A percentile compares a stretch with the other conserved stretches of the same genome.
Conservation (phyloP, 306 rosid species). For the Argentina anserina region DNA sequence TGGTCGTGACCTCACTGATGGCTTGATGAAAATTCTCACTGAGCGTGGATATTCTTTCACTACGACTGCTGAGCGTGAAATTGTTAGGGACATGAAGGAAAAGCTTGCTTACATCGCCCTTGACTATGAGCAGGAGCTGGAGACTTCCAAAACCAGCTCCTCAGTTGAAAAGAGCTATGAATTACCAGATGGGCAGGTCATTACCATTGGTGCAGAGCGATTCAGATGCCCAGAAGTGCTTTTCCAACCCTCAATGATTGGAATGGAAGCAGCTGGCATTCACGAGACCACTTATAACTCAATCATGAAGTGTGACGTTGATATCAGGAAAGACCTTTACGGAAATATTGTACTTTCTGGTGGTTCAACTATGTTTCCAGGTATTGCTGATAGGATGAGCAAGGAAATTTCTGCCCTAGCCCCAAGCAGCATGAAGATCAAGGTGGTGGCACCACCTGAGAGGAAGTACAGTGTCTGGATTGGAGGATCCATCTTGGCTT, state of each 20-base stretch:
- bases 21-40: conserved; percentile 91
- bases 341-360: conserved; percentile 99
- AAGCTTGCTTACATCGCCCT: conserved; percentile 89
- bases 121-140: conserved; percentile 86
- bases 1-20: conserved; percentile 96
- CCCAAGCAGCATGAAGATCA: conserved; percentile 99
- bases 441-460: conserved; percentile 99
- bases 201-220: conserved; percentile 95
- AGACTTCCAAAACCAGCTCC: conserved; percentile 86
- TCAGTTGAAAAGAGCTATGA: conserved; percentile 98
- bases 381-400: conserved; percentile 98
- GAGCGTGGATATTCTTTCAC: conserved; percentile 97
- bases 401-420: conserved; percentile 96
- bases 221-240: conserved; percentile 98
- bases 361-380: conserved; percentile 97
- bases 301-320: conserved; percentile 97
- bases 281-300: conserved; percentile 99
- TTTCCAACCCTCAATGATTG: conserved; percentile 90
- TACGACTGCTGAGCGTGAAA: conserved; percentile 98
- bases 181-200: conserved; percentile 95
- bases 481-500: conserved; percentile 98
- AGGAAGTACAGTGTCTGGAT: conserved; percentile 99
- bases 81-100: conserved; percentile 96
- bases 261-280: conserved; percentile 99
- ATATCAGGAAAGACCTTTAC: conserved; percentile 92